Evolutionary conservation across 78 protist genomes (phyloP).

Genomic region (Monosiga brevicollis): DNA sequence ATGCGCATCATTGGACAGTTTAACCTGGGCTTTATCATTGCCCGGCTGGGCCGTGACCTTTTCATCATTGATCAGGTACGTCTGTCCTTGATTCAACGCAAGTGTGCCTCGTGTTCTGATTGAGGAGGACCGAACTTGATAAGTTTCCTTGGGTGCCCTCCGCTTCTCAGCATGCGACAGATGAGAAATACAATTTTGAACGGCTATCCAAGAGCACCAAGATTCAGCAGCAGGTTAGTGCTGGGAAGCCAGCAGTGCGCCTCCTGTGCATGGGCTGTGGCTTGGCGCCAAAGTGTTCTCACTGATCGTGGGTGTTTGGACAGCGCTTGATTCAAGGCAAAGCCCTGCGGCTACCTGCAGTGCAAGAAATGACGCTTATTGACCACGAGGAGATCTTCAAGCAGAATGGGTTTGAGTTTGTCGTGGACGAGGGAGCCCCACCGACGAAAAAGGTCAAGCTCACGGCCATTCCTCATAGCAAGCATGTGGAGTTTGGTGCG

Average conservation of each 20-base stretch:
- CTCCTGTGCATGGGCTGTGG: no score
- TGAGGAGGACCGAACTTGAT: no score
- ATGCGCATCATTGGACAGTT: constrained; percentile 88
- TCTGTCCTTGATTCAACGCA: no score
- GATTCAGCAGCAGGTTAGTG: neutral
- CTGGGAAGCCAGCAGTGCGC: neutral
- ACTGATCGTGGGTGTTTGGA: no score
- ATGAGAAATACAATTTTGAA: constrained; percentile 88
- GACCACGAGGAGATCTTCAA: constrained; percentile 38
- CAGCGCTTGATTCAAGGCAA: no score
- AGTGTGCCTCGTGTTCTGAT: no score
- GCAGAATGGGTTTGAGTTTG: constrained; percentile 55
- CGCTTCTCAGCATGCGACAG: constrained; percentile 91
- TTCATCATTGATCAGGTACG: constrained; percentile 76
- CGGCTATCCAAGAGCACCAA: constrained; percentile 9
- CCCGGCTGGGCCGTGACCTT: constrained; percentile 51
- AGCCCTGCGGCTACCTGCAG: constrained; percentile 36
- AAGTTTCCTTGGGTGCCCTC: no score
- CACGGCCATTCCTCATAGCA: constrained; percentile 40
- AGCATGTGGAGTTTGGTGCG: constrained; percentile 17
- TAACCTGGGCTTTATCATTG: constrained; percentile 84
- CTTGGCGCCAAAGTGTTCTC: no score
- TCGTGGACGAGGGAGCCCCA: constrained; percentile 29
- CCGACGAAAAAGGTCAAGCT: constrained; percentile 32
- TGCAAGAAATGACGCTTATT: constrained; percentile 40